phyloP scores from a whole-genome alignment of 768 basidiomycete genomes.

The Boletellus sp. region DNA sequence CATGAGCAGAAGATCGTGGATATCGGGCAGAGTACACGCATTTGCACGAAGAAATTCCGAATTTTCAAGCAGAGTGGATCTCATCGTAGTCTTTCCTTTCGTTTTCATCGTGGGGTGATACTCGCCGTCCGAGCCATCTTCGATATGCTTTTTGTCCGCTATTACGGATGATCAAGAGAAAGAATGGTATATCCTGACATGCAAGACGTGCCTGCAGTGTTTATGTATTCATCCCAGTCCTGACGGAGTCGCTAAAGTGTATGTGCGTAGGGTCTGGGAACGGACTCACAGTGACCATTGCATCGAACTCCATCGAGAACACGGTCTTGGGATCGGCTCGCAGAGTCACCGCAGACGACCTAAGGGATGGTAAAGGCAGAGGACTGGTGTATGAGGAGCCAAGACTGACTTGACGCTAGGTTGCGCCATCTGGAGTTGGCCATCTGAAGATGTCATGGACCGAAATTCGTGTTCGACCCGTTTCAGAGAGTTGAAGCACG shows the following conservation, averaged over 20 bases:
- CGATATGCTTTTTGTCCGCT: constrained; percentile 10
- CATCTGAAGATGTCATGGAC: constrained; percentile 40
- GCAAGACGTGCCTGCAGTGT: constrained; percentile 39
- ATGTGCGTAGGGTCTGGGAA: neutral
- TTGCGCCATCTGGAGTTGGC: constrained; percentile 69
- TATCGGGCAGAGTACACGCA: constrained; percentile 65
- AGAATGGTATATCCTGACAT: neutral
- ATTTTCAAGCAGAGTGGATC: constrained; percentile 23
- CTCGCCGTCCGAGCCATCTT: constrained; percentile 45
- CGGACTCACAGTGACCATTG: constrained; percentile 54
- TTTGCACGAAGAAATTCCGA: constrained; percentile 49
- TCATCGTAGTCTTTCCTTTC: constrained; percentile 26
- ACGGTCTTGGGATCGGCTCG: constrained; percentile 47
- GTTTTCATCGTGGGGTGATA: constrained; percentile 41
- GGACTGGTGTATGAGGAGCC: neutral
- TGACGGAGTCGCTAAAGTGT: constrained; percentile 18
- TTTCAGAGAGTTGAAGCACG: constrained; percentile 73
- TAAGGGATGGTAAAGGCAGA: constrained; percentile 20
- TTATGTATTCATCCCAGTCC: constrained; percentile 65
- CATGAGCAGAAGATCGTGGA: constrained; percentile 63
- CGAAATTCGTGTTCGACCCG: constrained; percentile 71
- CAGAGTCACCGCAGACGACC: constrained; percentile 50
- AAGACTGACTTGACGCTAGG: constrained; percentile 54
- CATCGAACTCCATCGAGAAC: constrained; percentile 59
- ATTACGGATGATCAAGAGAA: neutral